These are phyloP conservation scores for Rhodofomes roseus DNA, from an alignment of 1,284 basidiomycete species.

Conservation along the genomic window DNA sequence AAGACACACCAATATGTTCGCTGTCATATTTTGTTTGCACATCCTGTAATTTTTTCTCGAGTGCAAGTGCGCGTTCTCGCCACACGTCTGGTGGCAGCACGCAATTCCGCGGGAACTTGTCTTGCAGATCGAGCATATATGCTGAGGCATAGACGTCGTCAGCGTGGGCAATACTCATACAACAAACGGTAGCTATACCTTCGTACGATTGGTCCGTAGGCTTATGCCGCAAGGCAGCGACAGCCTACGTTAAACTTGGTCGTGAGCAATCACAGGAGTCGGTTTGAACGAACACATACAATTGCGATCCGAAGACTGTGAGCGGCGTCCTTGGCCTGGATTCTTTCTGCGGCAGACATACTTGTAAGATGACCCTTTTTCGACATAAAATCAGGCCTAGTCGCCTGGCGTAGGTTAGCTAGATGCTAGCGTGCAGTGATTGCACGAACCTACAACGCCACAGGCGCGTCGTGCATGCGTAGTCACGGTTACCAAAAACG, in stretches of 20 bases:
- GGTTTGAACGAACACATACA: slow-evolving; percentile 6
- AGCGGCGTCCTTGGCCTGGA: not conserved
- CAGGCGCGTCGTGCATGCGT: too few relatives aligned
- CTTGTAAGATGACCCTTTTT: too few relatives aligned
- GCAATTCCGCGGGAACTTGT: slow-evolving; percentile 28
- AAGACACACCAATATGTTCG: slow-evolving; percentile 36
- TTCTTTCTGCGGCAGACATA: too few relatives aligned
- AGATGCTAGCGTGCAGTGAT: too few relatives aligned
- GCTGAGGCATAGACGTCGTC: slow-evolving; percentile 27
- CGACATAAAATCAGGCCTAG: too few relatives aligned
- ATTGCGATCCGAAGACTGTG: slow-evolving; percentile 21
- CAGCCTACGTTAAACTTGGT: slow-evolving; percentile 13
- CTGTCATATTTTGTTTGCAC: slow-evolving; percentile 38
- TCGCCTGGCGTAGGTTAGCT: too few relatives aligned
- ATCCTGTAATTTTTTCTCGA: slow-evolving; percentile 38
- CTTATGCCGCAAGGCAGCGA: slow-evolving; percentile 24
- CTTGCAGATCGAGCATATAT: slow-evolving; percentile 41
- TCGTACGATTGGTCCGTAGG: slow-evolving; percentile 34
- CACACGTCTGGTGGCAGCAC: slow-evolving; percentile 31
- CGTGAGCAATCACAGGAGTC: not conserved
- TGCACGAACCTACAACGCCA: too few relatives aligned
- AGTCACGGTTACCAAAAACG: not conserved
- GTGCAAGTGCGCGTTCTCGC: slow-evolving; percentile 40
- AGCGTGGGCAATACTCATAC: slow-evolving; percentile 3
- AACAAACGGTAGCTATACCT: slow-evolving; percentile 25